Base-by-base conservation (phyloP, 2,329 filamentous ascomycete species). In the Diplodia mutila region DNA sequence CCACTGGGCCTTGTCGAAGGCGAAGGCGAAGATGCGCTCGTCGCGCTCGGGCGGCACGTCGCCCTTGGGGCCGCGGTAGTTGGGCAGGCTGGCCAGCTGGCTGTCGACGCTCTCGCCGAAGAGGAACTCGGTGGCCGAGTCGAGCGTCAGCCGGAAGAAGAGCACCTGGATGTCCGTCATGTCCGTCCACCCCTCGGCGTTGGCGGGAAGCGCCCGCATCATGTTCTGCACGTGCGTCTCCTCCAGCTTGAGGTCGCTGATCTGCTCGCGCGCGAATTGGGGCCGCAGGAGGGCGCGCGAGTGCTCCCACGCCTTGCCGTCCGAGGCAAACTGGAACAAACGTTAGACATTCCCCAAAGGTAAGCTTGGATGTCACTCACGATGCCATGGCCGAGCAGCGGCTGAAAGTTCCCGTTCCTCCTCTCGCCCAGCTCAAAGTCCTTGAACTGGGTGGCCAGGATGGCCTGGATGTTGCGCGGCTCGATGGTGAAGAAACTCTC, bases 181-280 rank as follows among this genome's bases (percentile, higher is more conserved):
- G 16, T 80, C 42, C 3, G 69, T 32, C 77, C 77, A 77, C 55
- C 88, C 83, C 67, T 86, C 79, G 0, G 75, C 75, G 53, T 57
- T 59, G 25, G 46, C 21, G 0, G 88, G 87, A 9, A 92, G 82
- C 25, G 84, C 82, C n/a, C 82, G 79, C 29, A 91, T 80, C 67
- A 92, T 79, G 29, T 84, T 80, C 37, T 81, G 76, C 18, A 90
- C 81, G 77, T 91, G 88, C 2, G 75, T 78, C 71, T 91, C 89
- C 63, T 90, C 89, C 1, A 85, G 86, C 1, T 80, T 77, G 6
- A 87, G 74, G 72, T 87, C 83, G 4, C 81, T 82, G 11, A 87
- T 80, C 70, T 87, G 85, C 12, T 82, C 80, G 9, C 83, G 77
- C 0, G 78, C 80, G 70, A 87, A 87, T 69, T 85, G 85, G 1